Conservation (phyloP, 2,329 filamentous ascomycete species). For the Aspergillus neotritici region DNA sequence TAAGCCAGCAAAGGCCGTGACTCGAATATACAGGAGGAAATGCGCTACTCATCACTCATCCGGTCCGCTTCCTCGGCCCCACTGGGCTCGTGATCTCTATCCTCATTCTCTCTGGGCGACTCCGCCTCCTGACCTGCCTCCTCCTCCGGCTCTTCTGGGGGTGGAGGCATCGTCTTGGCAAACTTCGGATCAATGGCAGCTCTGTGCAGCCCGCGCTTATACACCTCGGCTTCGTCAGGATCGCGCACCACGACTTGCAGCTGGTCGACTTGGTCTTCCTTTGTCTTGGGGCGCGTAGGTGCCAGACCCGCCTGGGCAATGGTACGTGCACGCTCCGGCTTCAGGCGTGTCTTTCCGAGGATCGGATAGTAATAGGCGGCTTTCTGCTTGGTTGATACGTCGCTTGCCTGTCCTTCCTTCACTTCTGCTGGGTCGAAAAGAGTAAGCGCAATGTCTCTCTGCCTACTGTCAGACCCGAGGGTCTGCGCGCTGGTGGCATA, state of each 20-base stretch:
- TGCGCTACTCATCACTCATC: slow-evolving; percentile 19
- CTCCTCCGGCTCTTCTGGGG: slow-evolving; percentile 17
- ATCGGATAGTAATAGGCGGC: slow-evolving; percentile 61
- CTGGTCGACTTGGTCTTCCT: slow-evolving; percentile 48
- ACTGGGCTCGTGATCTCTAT: slow-evolving; percentile 9
- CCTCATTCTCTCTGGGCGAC: slow-evolving; percentile 4
- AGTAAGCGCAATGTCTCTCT: slow-evolving; percentile 54
- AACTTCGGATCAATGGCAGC: slow-evolving; percentile 44
- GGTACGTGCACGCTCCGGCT: slow-evolving; percentile 43
- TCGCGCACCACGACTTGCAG: slow-evolving; percentile 50
- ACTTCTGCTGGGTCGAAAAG: slow-evolving; percentile 48
- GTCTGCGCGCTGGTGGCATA: slow-evolving; percentile 55
- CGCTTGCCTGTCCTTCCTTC: slow-evolving; percentile 13
- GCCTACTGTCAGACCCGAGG: slow-evolving; percentile 47
- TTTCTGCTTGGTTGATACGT: slow-evolving; percentile 36
- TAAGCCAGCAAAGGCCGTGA: too few relatives aligned
- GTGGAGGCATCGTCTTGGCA: slow-evolving; percentile 31
- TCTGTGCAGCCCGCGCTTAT: slow-evolving; percentile 42
- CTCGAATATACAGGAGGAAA: too few relatives aligned
- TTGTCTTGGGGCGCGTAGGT: slow-evolving; percentile 34
- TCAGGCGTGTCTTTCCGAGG: slow-evolving; percentile 51
- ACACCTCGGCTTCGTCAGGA: slow-evolving; percentile 45
- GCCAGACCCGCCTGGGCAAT: slow-evolving; percentile 38
- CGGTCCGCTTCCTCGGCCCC: slow-evolving; percentile 13
- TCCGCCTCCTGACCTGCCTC: slow-evolving; percentile 9